Conservation (phyloP, 163 green algal genomes). For the Botryococcus braunii region DNA sequence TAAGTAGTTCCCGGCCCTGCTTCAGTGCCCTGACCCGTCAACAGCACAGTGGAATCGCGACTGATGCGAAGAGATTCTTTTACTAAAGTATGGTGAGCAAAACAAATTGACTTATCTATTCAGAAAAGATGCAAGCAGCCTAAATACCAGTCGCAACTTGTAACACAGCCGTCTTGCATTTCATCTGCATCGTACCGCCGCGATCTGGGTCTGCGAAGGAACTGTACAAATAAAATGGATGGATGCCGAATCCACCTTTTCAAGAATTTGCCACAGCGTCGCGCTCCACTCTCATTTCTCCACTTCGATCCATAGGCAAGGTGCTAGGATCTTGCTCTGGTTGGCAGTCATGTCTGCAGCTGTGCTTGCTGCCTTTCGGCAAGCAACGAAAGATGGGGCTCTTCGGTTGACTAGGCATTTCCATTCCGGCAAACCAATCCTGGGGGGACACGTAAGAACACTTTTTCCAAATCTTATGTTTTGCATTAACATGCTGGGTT, state of each 20-base stretch:
- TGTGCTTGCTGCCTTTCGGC: neutral
- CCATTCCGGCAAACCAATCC: neutral
- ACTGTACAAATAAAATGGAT: too few species aligned
- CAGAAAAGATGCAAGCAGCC: too few species aligned
- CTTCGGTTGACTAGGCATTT: neutral
- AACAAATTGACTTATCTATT: too few species aligned
- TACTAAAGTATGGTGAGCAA: too few species aligned
- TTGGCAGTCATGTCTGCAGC: slow-evolving; percentile 2
- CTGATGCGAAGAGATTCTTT: too few species aligned
- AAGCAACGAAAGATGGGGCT: neutral
- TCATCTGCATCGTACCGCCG: too few species aligned
- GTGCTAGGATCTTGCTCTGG: neutral
- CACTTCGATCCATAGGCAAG: neutral
- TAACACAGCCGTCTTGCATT: too few species aligned
- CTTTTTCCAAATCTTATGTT: neutral
- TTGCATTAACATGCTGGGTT: neutral
- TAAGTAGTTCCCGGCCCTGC: neutral
- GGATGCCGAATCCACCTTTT: too few species aligned
- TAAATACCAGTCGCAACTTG: too few species aligned
- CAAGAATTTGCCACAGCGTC: too few species aligned
- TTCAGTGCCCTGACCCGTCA: neutral
- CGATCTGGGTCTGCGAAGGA: too few species aligned
- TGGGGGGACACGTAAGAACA: neutral
- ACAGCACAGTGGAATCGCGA: neutral
- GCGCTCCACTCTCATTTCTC: neutral